Evolutionary conservation across 768 basidiomycete genomes (phyloP).

Genomic region (Mycena chlorophos): DNA sequence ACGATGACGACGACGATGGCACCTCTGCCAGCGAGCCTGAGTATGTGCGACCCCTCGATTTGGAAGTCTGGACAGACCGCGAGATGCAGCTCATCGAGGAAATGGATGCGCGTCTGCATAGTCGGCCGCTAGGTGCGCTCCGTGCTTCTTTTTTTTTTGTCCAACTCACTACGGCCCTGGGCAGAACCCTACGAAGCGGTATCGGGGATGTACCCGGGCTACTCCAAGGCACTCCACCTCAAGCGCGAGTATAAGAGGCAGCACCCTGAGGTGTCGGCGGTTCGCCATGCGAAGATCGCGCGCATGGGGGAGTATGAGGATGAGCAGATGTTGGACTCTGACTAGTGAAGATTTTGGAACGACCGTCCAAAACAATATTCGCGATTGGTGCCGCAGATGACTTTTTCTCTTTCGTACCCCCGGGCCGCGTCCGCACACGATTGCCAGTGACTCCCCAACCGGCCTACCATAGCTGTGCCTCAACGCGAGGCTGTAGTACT

Average conservation of each 20-base stretch:
- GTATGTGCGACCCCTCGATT: background rate
- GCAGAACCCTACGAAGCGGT: background rate
- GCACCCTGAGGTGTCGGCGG: slow-evolving; percentile 11
- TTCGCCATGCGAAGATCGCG: slow-evolving; percentile 1
- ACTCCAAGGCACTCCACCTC: background rate
- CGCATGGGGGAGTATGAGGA: slow-evolving; percentile 1
- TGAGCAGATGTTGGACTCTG: background rate
- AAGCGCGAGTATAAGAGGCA: background rate
- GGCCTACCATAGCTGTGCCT: no score
- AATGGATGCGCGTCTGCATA: slow-evolving; percentile 6
- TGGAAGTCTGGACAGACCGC: background rate
- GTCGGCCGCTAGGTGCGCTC: background rate
- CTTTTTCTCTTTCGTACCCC: no score
- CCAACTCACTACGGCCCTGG: background rate
- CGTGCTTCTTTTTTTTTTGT: background rate
- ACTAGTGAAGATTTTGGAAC: background rate
- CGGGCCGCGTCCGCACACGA: no score
- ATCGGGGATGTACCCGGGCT: background rate
- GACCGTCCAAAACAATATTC: no score
- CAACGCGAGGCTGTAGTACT: no score
- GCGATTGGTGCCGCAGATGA: no score
- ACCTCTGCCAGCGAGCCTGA: background rate
- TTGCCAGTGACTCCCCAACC: no score
- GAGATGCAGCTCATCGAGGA: slow-evolving; percentile 1
- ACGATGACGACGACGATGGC: background rate